Conservation (phyloP, 2,329 filamentous ascomycete species). For the Paracorniculantispora psalliotae region DNA sequence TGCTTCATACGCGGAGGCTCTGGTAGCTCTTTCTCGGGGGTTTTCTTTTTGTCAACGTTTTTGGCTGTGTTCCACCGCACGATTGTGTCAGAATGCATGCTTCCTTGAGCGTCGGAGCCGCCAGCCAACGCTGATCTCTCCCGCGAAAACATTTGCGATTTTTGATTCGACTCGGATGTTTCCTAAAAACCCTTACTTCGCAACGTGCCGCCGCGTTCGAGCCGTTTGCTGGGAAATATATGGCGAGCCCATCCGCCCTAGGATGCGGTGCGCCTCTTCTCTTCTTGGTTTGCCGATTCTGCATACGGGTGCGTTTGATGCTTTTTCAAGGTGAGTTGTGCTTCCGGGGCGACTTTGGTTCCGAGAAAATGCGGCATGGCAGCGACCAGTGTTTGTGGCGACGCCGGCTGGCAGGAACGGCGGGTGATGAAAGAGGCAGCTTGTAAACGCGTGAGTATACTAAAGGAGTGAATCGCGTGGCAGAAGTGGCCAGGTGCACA, state of each 20-base stretch:
- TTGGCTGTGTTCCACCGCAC: conserved; percentile 33
- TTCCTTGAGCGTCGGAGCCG: not conserved
- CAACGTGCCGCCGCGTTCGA: conserved; percentile 46
- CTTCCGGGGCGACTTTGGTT: conserved; percentile 13
- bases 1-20: not conserved
- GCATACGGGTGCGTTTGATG: not conserved
- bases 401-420: not conserved
- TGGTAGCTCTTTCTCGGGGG: not conserved
- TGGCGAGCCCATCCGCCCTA: conserved; percentile 38
- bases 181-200: conserved; percentile 30
- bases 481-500: not conserved
- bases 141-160: conserved; percentile 8
- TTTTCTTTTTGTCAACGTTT: conserved; percentile 18
- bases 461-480: conserved; percentile 2
- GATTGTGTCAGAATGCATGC: conserved; percentile 26
- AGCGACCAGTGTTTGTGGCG: conserved; percentile 7
- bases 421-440: not conserved
- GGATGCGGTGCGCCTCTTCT: conserved; percentile 21
- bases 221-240: conserved; percentile 43
- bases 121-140: conserved; percentile 16
- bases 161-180: conserved; percentile 13
- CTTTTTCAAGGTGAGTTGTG: not conserved
- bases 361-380: conserved; percentile 16
- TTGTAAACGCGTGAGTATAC: not conserved
- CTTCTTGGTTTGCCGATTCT: not conserved